Evolutionary conservation across 108 stramenopile genomes (phyloP).

Genomic region (Pseudonitzschia multiseries): DNA sequence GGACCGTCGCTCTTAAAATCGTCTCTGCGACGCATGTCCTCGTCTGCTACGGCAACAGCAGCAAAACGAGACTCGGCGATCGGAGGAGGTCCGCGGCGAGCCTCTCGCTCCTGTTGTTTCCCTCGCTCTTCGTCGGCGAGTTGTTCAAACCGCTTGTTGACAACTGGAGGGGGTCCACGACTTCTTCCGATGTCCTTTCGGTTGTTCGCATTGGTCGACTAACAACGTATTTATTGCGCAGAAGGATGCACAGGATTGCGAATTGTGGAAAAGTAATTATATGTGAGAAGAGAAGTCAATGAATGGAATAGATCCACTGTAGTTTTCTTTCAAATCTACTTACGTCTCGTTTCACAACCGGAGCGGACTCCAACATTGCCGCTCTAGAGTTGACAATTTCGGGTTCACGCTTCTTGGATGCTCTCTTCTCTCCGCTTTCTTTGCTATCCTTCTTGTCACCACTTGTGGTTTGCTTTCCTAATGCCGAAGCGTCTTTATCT

Average conservation of each 20-base stretch:
- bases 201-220: constrained; percentile 21
- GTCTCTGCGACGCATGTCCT: constrained; percentile 20
- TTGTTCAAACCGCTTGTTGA: constrained; percentile 64
- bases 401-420: constrained; percentile 44
- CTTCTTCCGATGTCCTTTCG: constrained; percentile 25
- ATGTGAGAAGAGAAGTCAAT: no score
- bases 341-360: constrained; percentile 47
- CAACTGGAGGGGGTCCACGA: constrained; percentile 62
- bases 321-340: constrained; percentile 16
- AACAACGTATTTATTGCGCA: not conserved
- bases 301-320: no score
- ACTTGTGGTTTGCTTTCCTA: constrained; percentile 12
- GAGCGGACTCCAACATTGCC: constrained; percentile 57
- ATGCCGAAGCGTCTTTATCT: constrained; percentile 33
- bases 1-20: constrained; percentile 21
- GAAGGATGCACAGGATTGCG: no score
- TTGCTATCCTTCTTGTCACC: constrained; percentile 22
- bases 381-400: constrained; percentile 73
- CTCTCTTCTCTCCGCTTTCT: constrained; percentile 27
- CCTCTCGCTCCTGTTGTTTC: constrained; percentile 33
- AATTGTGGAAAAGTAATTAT: constrained; percentile 5
- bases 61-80: constrained; percentile 54
- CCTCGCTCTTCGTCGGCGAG: constrained; percentile 68
- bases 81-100: constrained; percentile 35
- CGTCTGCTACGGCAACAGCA: constrained; percentile 42